Base-by-base conservation (phyloP, 768 basidiomycete genomes). In the Leccinum uliginosum region DNA sequence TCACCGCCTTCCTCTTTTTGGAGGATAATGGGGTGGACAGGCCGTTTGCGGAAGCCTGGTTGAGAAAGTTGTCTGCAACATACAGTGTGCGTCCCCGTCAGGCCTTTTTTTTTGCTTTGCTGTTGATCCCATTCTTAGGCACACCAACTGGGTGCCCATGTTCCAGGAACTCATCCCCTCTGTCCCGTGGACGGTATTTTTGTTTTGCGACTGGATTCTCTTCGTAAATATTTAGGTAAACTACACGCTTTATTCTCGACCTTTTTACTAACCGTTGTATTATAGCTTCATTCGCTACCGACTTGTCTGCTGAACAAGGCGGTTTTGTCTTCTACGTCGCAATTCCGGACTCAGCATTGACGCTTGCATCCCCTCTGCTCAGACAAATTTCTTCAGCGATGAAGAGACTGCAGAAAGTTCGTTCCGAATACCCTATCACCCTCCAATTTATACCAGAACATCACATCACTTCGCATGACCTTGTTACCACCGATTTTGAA, bases 381-480 rank as follows among this genome's bases (percentile, higher is more conserved):
- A 83, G 89, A 19, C 84, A 87, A 66, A 74, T 90, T 27, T 78
- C 89, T 53, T 82, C 82, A 8, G 78, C 84, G 3, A 72, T 85
- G 59, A 84, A 83, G 63, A 85, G 85, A 57, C 71, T 80, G 3
- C 67, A 77, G 54, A 81, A 80, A 68, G 70, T 76, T 12, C 74
- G 76, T 49, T 67, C 78, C 12, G 75, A 77, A 23, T 56, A 69
- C 14, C 82, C 83, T 51, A 75, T 87, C 17, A 74, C 87, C 27
- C 81, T 90, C 57, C 88, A 93, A 55, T 81, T 92, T 60, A 74
- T 93, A 45, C 88, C 91, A 4, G 86, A 91, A 59, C 75, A 80
- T 30, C 72, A 82, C 45, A 73, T 89, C 45, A 76, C 78, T 10
- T 73, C 75, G 17, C 62, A 65, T 24, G 60, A 64, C 35, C 60